Evolutionary conservation across 2,329 filamentous ascomycete genomes (phyloP).

Genomic region (Corynespora cassiicola): DNA sequence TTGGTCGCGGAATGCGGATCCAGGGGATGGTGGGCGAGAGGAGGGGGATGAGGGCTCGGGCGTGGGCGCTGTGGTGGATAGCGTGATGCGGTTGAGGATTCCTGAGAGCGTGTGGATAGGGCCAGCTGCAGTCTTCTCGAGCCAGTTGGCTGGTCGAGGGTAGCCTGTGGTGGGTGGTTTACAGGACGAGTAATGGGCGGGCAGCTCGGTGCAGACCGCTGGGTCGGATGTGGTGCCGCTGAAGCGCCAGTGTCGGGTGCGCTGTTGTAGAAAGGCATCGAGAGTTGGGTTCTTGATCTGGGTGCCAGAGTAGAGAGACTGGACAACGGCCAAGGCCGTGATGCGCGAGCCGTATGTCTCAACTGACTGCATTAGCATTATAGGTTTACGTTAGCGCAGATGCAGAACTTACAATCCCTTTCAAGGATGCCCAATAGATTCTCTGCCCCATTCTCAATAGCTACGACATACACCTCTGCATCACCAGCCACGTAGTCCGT

Average conservation of each 20-base stretch:
- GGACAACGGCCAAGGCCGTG: constrained; percentile 40
- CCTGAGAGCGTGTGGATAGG: background rate
- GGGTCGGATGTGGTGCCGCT: constrained; percentile 16
- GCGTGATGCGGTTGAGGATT: background rate
- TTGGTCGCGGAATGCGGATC: constrained; percentile 4
- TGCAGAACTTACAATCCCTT: constrained; percentile 59
- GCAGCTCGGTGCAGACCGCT: constrained; percentile 29
- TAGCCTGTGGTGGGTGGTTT: too few relatives aligned
- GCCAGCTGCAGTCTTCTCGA: too few relatives aligned
- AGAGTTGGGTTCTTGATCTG: constrained; percentile 31
- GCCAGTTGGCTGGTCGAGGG: constrained; percentile 14
- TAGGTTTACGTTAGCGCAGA: too few relatives aligned
- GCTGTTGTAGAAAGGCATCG: constrained; percentile 36
- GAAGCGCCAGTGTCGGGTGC: constrained; percentile 41
- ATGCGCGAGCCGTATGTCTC: constrained; percentile 29
- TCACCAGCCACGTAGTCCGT: constrained; percentile 51
- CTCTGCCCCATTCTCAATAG: constrained; percentile 71
- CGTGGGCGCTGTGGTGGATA: background rate
- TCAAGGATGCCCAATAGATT: constrained; percentile 66
- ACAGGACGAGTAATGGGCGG: constrained; percentile 27
- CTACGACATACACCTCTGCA: constrained; percentile 73
- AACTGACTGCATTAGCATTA: too few relatives aligned
- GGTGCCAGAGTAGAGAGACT: constrained; percentile 23
- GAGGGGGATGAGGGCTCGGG: background rate
- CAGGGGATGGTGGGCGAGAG: too few relatives aligned